Conservation (phyloP, 1,284 basidiomycete genomes). For the Hemileia vastatrix region DNA sequence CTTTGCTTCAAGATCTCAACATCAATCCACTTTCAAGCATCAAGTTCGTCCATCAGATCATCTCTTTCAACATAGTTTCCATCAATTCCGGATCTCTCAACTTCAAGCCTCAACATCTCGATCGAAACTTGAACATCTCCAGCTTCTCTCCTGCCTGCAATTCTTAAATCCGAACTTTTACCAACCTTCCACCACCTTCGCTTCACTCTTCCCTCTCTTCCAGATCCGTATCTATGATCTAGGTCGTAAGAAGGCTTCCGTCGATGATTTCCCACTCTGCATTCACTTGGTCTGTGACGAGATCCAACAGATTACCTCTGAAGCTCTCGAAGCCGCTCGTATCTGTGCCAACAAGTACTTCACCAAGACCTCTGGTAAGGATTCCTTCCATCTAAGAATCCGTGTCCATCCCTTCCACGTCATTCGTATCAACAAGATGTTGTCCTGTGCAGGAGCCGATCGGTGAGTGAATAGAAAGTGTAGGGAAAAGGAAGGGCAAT, state of each 20-base stretch:
- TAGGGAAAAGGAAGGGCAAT: too few relatives aligned
- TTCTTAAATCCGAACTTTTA: too few relatives aligned
- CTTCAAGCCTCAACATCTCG: too few relatives aligned
- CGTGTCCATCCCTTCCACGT: conserved; percentile 45
- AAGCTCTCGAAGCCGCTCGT: conserved; percentile 45
- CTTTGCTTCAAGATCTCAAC: too few relatives aligned
- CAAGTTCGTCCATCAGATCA: too few relatives aligned
- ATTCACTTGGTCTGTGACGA: conserved; percentile 45
- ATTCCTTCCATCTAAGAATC: conserved; percentile 44
- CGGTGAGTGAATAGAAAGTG: neutral
- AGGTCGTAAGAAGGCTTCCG: conserved; percentile 44
- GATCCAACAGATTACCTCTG: conserved; percentile 45
- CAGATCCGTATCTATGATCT: conserved; percentile 45
- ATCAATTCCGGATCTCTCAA: too few relatives aligned
- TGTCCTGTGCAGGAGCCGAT: conserved; percentile 45
- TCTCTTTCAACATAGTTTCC: too few relatives aligned
- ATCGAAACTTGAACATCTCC: too few relatives aligned
- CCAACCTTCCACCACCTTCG: neutral
- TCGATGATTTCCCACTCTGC: conserved; percentile 46
- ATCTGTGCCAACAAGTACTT: conserved; percentile 46
- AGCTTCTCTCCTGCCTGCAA: too few relatives aligned
- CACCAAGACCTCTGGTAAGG: conserved; percentile 44
- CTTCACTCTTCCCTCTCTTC: neutral
- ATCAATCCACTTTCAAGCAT: too few relatives aligned
- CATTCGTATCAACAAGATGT: conserved; percentile 46